Percentiles rank a stretch among this genome's conserved stretches.
Conservation (phyloP, 164 flowering plant species). For the Annona squamosa region DNA sequence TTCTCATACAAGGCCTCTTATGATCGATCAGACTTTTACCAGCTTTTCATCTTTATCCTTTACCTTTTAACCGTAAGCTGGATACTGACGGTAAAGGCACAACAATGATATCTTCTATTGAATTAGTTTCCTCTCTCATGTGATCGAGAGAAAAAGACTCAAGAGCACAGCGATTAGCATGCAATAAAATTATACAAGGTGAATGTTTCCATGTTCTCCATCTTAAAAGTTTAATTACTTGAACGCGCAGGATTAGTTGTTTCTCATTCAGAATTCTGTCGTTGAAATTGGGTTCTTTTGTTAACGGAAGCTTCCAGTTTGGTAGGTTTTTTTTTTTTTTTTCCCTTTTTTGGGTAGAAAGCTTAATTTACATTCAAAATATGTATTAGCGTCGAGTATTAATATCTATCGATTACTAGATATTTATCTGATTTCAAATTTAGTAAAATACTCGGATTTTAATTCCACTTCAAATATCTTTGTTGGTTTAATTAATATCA, state of each 20-base stretch:
- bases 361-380: background rate
- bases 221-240: too few relatives aligned
- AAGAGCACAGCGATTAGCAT: background rate
- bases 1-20: constrained; percentile 1
- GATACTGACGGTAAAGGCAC: background rate
- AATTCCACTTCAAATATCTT: background rate
- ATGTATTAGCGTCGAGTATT: background rate
- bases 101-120: background rate
- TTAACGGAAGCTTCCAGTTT: too few relatives aligned
- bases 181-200: background rate
- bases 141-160: background rate
- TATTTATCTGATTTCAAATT: background rate
- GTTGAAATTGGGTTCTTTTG: too few relatives aligned
- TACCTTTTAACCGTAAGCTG: background rate
- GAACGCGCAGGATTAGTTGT: background rate
- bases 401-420: background rate
- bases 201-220: too few relatives aligned
- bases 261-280: background rate
- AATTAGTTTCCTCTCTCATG: background rate
- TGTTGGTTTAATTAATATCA: too few relatives aligned
- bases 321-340: too few relatives aligned
- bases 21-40: background rate
- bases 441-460: background rate
- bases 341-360: too few relatives aligned
- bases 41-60: background rate